phyloP scores from a whole-genome alignment of 805 yeast species.

The Wilhelminamyces savonicus region DNA sequence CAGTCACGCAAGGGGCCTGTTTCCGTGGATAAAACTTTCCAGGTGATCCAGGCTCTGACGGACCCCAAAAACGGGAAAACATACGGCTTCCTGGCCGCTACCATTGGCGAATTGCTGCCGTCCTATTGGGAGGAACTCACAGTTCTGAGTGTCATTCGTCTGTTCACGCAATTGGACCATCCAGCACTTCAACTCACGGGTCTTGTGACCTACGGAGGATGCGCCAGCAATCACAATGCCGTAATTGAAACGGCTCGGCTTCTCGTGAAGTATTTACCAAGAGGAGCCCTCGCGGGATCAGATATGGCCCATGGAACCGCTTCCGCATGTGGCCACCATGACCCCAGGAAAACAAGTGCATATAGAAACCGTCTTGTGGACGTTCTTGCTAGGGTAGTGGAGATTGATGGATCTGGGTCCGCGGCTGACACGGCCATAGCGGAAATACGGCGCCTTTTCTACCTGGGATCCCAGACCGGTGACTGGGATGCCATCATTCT shows the following conservation, averaged over 20 bases:
- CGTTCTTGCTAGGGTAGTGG: constrained; percentile 40
- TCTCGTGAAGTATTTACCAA: constrained; percentile 40
- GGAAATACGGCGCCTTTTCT: constrained; percentile 13
- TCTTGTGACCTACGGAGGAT: constrained; percentile 41
- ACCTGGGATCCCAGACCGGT: constrained; percentile 1
- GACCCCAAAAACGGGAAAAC: constrained; percentile 9
- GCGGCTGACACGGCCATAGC: constrained; percentile 27
- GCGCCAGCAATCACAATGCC: constrained; percentile 15
- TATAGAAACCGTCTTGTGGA: constrained; percentile 51
- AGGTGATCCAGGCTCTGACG: constrained; percentile 12
- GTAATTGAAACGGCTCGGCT: constrained; percentile 22
- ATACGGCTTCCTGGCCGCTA: constrained; percentile 8
- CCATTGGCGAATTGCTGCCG: constrained; percentile 9
- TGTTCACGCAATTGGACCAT: constrained; percentile 47
- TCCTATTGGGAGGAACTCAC: constrained; percentile 56
- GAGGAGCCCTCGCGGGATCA: constrained; percentile 42
- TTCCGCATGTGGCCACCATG: constrained; percentile 22
- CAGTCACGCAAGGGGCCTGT: constrained; percentile 10
- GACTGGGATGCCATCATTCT: constrained; percentile 20
- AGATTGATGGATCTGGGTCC: constrained; percentile 26
- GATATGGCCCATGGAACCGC: constrained; percentile 27
- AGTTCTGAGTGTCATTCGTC: constrained; percentile 52
- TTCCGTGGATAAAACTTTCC: constrained; percentile 30
- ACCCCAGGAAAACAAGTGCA: constrained; percentile 17
- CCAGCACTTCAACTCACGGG: constrained; percentile 54